These are phyloP conservation scores for Fusarium sp. DNA, from an alignment of 2,329 filamentous ascomycete genomes.

Conservation along the genomic window DNA sequence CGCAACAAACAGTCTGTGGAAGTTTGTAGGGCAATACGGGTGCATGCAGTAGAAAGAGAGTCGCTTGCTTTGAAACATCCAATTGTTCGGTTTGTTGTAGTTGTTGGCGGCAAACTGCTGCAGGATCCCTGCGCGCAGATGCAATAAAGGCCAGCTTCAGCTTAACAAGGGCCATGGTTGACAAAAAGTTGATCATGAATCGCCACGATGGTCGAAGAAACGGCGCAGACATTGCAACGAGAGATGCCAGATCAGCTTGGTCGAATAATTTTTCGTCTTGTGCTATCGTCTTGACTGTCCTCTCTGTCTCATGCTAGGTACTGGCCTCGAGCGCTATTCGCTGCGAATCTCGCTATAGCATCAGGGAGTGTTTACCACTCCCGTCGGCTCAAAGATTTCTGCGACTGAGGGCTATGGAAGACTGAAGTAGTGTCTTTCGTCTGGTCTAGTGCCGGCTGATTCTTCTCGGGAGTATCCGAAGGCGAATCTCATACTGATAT, in stretches of 20 bases:
- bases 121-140: slow-evolving; percentile 24
- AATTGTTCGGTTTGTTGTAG: slow-evolving; percentile 15
- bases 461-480: slow-evolving; percentile 48
- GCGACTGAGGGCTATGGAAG: slow-evolving; percentile 61
- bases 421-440: slow-evolving; percentile 49
- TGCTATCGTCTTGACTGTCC: slow-evolving; percentile 76
- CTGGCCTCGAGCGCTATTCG: slow-evolving; percentile 71
- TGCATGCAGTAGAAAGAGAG: slow-evolving; percentile 16
- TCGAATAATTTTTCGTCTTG: slow-evolving; percentile 63
- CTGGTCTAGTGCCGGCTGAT: slow-evolving; percentile 49
- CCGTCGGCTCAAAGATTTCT: slow-evolving; percentile 57
- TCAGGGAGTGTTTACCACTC: slow-evolving; percentile 54
- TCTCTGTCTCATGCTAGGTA: slow-evolving; percentile 69
- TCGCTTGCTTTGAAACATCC: slow-evolving; percentile 9
- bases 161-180: slow-evolving; percentile 25
- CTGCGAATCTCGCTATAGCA: slow-evolving; percentile 67
- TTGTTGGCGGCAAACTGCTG: slow-evolving; percentile 17
- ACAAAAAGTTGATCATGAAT: slow-evolving; percentile 41
- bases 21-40: slow-evolving; percentile 20
- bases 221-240: slow-evolving; percentile 56
- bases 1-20: slow-evolving; percentile 10
- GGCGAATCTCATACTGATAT: slow-evolving; percentile 43
- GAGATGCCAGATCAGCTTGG: slow-evolving; percentile 58
- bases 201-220: slow-evolving; percentile 43
- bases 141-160: slow-evolving; percentile 19